Evolutionary conservation across 768 basidiomycete genomes (phyloP).

Genomic region (Suillus hirtellus): DNA sequence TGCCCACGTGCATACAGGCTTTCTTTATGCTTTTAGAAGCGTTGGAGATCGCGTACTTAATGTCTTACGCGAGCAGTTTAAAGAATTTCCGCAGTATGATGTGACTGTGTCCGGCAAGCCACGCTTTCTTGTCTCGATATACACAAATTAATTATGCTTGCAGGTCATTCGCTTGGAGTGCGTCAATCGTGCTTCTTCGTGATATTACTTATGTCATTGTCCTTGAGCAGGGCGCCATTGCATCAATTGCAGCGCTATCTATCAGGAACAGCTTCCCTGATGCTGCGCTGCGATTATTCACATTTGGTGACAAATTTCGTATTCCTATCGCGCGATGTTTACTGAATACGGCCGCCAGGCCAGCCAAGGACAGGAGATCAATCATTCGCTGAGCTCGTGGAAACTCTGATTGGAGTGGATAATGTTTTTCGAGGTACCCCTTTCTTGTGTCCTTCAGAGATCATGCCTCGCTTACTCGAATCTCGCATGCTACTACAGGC

Average conservation of each 20-base stretch:
- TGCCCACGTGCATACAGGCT: conserved; percentile 38
- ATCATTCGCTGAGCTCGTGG: conserved; percentile 42
- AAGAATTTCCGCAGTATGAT: conserved; percentile 33
- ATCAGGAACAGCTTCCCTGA: conserved; percentile 32
- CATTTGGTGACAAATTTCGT: conserved; percentile 39
- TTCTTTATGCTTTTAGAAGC: conserved; percentile 37
- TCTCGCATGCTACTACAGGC: conserved; percentile 24
- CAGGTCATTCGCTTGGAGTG: conserved; percentile 44
- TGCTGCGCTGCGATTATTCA: conserved; percentile 36
- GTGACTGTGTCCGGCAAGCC: conserved; percentile 34
- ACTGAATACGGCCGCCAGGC: conserved; percentile 31
- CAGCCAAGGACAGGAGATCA: conserved; percentile 51
- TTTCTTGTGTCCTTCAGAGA: background rate
- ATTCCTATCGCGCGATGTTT: background rate
- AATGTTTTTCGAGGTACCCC: conserved; percentile 45
- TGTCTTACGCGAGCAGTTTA: conserved; percentile 32
- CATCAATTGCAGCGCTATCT: conserved; percentile 39
- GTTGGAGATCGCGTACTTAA: conserved; percentile 32
- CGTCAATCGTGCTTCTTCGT: conserved; percentile 11
- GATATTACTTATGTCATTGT: conserved; percentile 5
- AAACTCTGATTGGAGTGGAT: conserved; percentile 34
- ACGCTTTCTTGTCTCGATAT: conserved; percentile 3
- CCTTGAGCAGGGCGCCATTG: conserved; percentile 36
- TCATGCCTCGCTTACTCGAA: conserved; percentile 1
- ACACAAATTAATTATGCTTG: conserved; percentile 7